Evolutionary conservation across 2,329 filamentous ascomycete species (phyloP), one percentile per base, ranked within the genome.

Genomic region (Escovopsis weberi): DNA sequence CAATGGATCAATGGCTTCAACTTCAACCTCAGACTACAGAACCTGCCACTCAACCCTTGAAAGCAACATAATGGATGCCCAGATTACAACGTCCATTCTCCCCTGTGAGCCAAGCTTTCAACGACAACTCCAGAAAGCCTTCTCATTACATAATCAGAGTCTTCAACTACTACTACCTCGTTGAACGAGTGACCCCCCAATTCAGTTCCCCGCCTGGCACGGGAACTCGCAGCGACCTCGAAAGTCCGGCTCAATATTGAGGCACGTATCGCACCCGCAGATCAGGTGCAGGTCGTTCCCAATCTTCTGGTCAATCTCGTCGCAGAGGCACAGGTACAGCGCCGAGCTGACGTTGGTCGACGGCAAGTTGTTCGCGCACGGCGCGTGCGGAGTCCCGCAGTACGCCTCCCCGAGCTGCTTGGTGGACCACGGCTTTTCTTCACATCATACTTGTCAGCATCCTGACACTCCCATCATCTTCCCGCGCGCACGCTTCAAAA

Each of bases 251-350:
- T 54, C 56, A 40, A 62, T 52, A 33, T 63, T 61, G 33, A 65
- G 52, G 44, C 63, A 65, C 42, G 53, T 56, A 41, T 64, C 61
- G 43, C 63, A 65, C 2, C 60, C 58, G 43, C 61, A 63, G 9
- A 65, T 42, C n/a, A 65, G 53, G 28, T 65, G 57, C 34, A 65
- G 47, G 43, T 54, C 43, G 26, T 55, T 53, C 9, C 62, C 62
- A 11, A 58, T 43, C 12, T 59, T 48, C 43, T 62, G 57, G 6
- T 59, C 53, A 2, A 49, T 43, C 28, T 54, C 49, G 1, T 57
- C 53, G 39, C 63, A 65, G 37, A 65, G 57, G 38, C 63, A 65
- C 41, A 65, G 60, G 45, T 57, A 65, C 1, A 65, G 48, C 15
- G 61, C 58, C 6, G 55, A 53, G 7, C 53, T 49, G 32, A 61